phyloP scores from a whole-genome alignment of 1,139 yeast genomes.

The Scheffersomyces illinoinensis region DNA sequence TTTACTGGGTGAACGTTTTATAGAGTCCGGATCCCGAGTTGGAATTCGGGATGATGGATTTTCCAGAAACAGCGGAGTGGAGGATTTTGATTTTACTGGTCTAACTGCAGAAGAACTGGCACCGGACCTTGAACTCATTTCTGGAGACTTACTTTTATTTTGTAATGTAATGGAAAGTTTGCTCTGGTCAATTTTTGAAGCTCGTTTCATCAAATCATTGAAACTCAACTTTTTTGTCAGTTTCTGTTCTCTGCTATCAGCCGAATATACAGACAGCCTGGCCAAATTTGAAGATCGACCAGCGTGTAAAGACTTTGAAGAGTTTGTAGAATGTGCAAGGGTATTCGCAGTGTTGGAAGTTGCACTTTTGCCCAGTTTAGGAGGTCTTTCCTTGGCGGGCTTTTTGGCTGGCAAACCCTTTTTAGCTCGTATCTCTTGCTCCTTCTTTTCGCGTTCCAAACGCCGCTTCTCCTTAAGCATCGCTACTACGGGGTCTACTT shows the following conservation, averaged over 20 bases:
- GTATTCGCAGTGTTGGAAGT: background rate
- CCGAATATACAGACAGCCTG: background rate
- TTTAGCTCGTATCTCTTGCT: constrained; percentile 29
- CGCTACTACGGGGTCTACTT: constrained; percentile 56
- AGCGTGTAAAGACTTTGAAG: background rate
- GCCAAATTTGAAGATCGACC: background rate
- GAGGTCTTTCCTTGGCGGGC: background rate
- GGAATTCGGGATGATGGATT: background rate
- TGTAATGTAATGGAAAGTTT: constrained; percentile 40
- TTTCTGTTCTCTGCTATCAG: background rate
- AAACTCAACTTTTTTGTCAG: constrained; percentile 54
- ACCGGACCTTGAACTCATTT: constrained; percentile 7
- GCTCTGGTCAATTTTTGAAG: constrained; percentile 53
- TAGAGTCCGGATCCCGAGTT: background rate
- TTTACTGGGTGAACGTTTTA: background rate
- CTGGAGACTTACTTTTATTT: constrained; percentile 34
- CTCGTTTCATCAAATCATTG: constrained; percentile 69
- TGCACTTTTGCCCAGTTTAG: background rate
- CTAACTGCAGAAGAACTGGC: background rate
- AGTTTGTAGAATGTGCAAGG: background rate
- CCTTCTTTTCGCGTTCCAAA: constrained; percentile 51
- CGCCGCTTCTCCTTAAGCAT: constrained; percentile 66
- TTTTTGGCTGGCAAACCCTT: constrained; percentile 34
- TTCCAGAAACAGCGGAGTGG: background rate
- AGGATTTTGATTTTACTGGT: background rate